phyloP scores from a whole-genome alignment of 495 filamentous ascomycete genomes.

The Aspergillus ostianus region DNA sequence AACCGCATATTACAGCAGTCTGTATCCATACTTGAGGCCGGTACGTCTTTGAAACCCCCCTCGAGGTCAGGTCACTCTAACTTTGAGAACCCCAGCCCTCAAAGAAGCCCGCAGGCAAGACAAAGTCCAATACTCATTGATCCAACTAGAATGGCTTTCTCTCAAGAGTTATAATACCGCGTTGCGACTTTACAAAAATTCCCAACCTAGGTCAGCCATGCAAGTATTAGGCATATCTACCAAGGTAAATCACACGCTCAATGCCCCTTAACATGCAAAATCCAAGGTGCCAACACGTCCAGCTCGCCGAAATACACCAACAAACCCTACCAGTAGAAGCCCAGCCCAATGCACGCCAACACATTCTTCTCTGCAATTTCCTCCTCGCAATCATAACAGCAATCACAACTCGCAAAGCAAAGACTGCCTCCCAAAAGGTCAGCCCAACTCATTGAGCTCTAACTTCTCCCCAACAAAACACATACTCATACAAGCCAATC shows the following conservation, averaged over 20 bases:
- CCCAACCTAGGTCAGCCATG: constrained; percentile 51
- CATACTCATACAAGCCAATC: neutral
- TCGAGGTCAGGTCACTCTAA: constrained; percentile 17
- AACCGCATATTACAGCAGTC: constrained; percentile 44
- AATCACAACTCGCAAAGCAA: constrained; percentile 62
- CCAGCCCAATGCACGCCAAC: constrained; percentile 51
- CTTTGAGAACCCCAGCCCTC: constrained; percentile 39
- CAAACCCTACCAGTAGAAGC: constrained; percentile 40
- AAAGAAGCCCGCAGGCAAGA: constrained; percentile 33
- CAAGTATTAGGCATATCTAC: constrained; percentile 60
- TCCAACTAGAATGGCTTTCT: constrained; percentile 79
- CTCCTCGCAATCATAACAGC: constrained; percentile 58
- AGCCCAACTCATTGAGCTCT: neutral
- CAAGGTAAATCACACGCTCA: constrained; percentile 27
- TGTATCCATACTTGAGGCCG: constrained; percentile 61
- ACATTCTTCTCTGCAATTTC: constrained; percentile 67
- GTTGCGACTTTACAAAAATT: constrained; percentile 55
- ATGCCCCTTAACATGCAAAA: neutral
- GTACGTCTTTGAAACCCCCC: no score
- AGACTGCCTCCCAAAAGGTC: constrained; percentile 19
- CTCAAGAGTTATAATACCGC: constrained; percentile 75
- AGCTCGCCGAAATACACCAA: constrained; percentile 62
- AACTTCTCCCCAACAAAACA: neutral
- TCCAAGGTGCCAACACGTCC: neutral
- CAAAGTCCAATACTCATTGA: constrained; percentile 48